These are phyloP conservation scores for Corinectria fuckeliana DNA, from an alignment of 2,329 filamentous ascomycete genomes.

Conservation along the genomic window DNA sequence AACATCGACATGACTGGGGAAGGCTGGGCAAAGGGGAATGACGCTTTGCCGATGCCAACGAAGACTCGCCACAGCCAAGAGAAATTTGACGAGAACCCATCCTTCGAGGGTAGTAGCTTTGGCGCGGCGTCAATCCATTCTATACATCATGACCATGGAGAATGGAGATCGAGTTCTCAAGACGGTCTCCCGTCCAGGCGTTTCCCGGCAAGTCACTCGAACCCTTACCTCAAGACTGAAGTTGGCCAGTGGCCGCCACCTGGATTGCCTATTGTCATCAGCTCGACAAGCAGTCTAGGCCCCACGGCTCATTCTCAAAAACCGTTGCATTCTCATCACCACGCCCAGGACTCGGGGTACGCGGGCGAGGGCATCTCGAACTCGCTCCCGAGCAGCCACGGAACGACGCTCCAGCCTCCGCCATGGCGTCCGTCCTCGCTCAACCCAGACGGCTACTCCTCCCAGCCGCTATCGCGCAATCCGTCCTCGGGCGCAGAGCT, in stretches of 20 bases:
- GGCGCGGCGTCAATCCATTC: constrained; percentile 17
- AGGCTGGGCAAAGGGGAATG: background rate
- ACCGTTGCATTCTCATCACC: constrained; percentile 1
- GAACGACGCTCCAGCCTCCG: constrained; percentile 24
- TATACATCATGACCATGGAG: constrained; percentile 16
- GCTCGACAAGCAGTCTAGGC: constrained; percentile 23
- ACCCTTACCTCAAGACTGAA: constrained; percentile 22
- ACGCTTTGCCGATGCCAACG: background rate
- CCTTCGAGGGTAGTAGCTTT: constrained; percentile 20
- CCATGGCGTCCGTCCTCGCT: constrained; percentile 17
- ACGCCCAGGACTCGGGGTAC: constrained; percentile 19
- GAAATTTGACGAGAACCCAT: constrained; percentile 23
- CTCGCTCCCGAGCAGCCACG: constrained; percentile 24
- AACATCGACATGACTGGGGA: background rate
- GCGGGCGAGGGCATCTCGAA: constrained; percentile 20
- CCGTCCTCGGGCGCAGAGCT: constrained; percentile 23
- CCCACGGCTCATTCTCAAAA: constrained; percentile 3
- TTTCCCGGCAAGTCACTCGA: constrained; percentile 16
- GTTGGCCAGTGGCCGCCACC: constrained; percentile 21
- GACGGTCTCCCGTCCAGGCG: background rate
- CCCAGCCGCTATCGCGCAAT: constrained; percentile 30
- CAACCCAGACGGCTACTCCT: constrained; percentile 25
- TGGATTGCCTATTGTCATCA: constrained; percentile 22
- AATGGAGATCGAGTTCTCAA: constrained; percentile 20
- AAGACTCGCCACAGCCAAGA: constrained; percentile 8